Evolutionary conservation across 2,329 filamentous ascomycete species (phyloP).

Genomic region (Hypoxylon rubiginosum): DNA sequence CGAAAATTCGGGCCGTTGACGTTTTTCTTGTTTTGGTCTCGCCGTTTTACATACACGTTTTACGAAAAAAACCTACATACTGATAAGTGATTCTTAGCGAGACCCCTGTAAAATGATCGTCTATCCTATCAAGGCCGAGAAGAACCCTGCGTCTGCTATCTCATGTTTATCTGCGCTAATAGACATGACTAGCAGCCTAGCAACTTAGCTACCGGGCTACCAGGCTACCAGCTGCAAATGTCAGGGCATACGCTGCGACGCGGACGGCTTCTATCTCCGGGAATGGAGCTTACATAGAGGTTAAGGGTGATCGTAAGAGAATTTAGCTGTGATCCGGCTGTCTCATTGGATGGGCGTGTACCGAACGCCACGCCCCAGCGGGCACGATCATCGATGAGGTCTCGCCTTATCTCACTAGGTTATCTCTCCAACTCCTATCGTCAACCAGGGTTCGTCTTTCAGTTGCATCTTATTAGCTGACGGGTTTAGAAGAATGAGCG

Average conservation of each 20-base stretch:
- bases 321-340: constrained; percentile 1
- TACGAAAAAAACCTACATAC: constrained; percentile 29
- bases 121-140: constrained; percentile 16
- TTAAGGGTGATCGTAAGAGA: constrained; percentile 9
- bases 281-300: not conserved
- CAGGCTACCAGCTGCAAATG: not conserved
- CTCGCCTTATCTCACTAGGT: constrained; percentile 36
- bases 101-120: constrained; percentile 5
- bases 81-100: constrained; percentile 27
- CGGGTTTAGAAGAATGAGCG: constrained; percentile 30
- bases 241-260: constrained; percentile 12
- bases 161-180: constrained; percentile 8
- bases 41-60: constrained; percentile 23
- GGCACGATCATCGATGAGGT: constrained; percentile 10
- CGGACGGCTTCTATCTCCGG: constrained; percentile 7
- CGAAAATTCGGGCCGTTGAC: not conserved
- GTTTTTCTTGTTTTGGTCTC: constrained; percentile 7
- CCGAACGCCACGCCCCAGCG: constrained; percentile 1
- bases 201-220: not conserved
- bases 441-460: constrained; percentile 20
- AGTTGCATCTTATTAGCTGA: constrained; percentile 11
- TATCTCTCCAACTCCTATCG: constrained; percentile 27
- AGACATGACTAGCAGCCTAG: not conserved
- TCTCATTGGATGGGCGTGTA: constrained; percentile 22
- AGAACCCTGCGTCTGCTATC: constrained; percentile 8